Percentiles rank a stretch among this genome's conserved stretches.
phyloP scores from a whole-genome alignment of 2,329 filamentous ascomycete species.

The Penicillium expansum region DNA sequence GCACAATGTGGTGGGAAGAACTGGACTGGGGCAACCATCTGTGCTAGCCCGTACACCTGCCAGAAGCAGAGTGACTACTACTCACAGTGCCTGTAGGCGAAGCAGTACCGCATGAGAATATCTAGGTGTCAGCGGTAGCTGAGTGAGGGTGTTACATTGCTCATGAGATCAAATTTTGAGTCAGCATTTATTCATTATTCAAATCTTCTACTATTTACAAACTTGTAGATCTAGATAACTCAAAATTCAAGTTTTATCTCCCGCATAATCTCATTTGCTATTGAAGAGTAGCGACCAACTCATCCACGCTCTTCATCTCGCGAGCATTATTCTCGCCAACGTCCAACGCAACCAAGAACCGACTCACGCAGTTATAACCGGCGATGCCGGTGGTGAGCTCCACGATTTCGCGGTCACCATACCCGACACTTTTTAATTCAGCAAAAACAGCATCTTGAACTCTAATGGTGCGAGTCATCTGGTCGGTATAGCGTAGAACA shows the following conservation, averaged over 20 bases:
- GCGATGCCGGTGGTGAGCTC: constrained; percentile 82
- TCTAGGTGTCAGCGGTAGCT: not conserved
- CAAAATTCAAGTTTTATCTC: not conserved
- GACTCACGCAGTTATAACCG: constrained; percentile 84
- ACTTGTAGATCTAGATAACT: not conserved
- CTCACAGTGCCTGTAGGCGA: constrained; percentile 34
- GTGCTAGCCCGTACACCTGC: constrained; percentile 34
- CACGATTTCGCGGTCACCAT: constrained; percentile 71
- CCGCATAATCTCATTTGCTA: not conserved
- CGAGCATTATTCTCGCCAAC: constrained; percentile 49
- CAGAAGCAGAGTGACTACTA: constrained; percentile 36
- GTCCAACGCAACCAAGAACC: constrained; percentile 80
- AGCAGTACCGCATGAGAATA: not conserved
- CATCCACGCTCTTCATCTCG: constrained; percentile 65
- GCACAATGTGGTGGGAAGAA: constrained; percentile 35
- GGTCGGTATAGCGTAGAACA: constrained; percentile 71
- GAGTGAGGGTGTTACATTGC: not conserved
- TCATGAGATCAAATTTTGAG: not conserved
- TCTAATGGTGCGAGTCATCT: constrained; percentile 72
- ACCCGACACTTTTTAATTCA: constrained; percentile 55
- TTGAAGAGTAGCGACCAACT: constrained; percentile 55
- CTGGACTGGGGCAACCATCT: constrained; percentile 33
- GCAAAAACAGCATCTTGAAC: constrained; percentile 69
- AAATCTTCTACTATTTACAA: not conserved
- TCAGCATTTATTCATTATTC: not conserved